Conservation (phyloP, 2,329 filamentous ascomycete genomes). For the Hortaea werneckii region DNA sequence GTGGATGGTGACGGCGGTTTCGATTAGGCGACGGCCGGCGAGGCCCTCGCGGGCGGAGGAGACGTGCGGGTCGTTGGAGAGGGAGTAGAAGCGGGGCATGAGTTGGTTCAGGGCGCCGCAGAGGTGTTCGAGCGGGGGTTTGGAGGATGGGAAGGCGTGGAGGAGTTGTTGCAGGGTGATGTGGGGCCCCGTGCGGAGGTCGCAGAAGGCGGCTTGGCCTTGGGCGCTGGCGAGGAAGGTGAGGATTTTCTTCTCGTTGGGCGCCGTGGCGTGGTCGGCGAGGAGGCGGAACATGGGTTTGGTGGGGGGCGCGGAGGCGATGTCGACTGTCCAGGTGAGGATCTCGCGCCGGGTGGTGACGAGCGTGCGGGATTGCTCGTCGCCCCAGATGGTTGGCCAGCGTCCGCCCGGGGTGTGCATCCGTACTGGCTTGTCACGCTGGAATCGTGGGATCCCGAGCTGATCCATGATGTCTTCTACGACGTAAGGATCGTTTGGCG, state of each 20-base stretch:
- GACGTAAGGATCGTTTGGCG: conserved; percentile 65
- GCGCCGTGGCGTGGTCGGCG: conserved; percentile 70
- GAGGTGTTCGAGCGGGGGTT: conserved; percentile 74
- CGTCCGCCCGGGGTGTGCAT: conserved; percentile 70
- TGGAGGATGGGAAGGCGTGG: conserved; percentile 81
- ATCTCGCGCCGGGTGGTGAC: conserved; percentile 82
- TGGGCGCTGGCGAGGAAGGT: conserved; percentile 78
- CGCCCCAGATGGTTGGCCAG: conserved; percentile 98
- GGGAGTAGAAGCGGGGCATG: conserved; percentile 97
- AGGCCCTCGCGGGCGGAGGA: conserved; percentile 59
- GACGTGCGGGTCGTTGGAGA: conserved; percentile 90
- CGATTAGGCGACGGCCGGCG: conserved; percentile 68
- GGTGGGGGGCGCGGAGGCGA: conserved; percentile 84
- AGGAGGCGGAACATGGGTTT: conserved; percentile 78
- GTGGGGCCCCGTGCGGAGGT: conserved; percentile 76
- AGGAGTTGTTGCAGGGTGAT: conserved; percentile 79
- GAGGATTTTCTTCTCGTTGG: conserved; percentile 81
- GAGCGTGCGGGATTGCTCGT: conserved; percentile 75
- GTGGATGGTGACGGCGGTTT: conserved; percentile 94
- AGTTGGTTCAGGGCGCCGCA: conserved; percentile 72
- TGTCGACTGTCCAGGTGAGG: conserved; percentile 90
- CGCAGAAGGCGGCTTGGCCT: conserved; percentile 86
- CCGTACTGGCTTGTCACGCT: conserved; percentile 73
- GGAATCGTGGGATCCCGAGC: conserved; percentile 67
- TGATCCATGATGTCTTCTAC: conserved; percentile 80